Base-by-base conservation (phyloP, 768 basidiomycete species). In the Boletus sp. region DNA sequence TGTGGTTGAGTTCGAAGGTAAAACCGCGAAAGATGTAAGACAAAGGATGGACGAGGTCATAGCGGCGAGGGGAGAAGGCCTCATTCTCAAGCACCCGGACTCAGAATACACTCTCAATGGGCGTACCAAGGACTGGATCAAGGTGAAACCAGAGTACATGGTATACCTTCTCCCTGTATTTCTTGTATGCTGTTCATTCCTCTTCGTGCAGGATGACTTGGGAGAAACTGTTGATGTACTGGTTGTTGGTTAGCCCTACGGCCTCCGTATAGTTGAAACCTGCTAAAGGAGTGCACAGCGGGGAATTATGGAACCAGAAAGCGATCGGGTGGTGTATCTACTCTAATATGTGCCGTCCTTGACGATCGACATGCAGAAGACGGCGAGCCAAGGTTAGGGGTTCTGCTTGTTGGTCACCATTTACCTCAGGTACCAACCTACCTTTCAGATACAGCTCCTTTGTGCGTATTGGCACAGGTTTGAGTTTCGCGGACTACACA, bases 181-280 rank as follows among this genome's bases (percentile, higher is more conserved):
- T 34, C 23, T 34, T 33, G 35, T 17, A 19, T 15, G n/a, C 17
- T 19, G 13, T 19, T 61, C 29, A 66, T 40, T 37, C 23, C 7
- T 46, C 10, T 11, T 40, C 13, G 15, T 40, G 8, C 50, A 91
- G 90, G 93, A 95, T 60, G 88, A 91, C 56, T 83, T 95, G 80
- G 93, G 91, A 7, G 93, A 97, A 73, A 94, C 89, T 0, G 86
- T 95, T 4, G 96, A 98, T 62, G 83, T 96, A 1, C 73, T 98
- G 8, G 93, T 98, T 23, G 83, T 98, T 33, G 91, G 92, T 87
- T 65, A 58, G 84, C 63, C 30, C 25, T 17, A 23, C 30, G 4
- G 46, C 11, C 17, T 50, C 9, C 4, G 1, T 47, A n/a, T n/a
- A 14, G 17, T 3, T 25, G 6, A 53, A 25, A 14, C 17, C 2